phyloP scores from a whole-genome alignment of 495 filamentous ascomycete genomes.

The Penicillium tannophilum region DNA sequence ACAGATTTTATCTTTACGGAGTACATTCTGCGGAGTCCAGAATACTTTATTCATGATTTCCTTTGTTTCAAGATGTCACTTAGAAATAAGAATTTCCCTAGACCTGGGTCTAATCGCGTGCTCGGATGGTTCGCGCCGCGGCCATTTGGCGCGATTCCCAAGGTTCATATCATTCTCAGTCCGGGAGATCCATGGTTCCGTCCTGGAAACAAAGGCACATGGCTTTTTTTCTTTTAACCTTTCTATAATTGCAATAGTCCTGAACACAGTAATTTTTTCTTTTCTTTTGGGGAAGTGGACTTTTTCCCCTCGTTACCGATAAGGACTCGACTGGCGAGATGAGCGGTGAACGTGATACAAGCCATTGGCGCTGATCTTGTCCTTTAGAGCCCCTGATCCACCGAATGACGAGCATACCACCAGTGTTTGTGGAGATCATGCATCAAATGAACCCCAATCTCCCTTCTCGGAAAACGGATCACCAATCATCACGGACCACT shows the following conservation, averaged over 20 bases:
- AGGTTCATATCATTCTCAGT: slow-evolving; percentile 10
- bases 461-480: slow-evolving; percentile 16
- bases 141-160: slow-evolving; percentile 7
- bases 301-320: slow-evolving; percentile 7
- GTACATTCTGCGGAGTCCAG: not conserved
- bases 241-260: not conserved
- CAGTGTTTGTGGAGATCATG: slow-evolving; percentile 27
- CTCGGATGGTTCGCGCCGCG: slow-evolving; percentile 21
- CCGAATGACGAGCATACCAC: slow-evolving; percentile 34
- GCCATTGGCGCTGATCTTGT: slow-evolving; percentile 26
- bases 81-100: not conserved
- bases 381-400: slow-evolving; percentile 33
- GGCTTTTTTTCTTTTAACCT: not conserved
- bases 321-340: slow-evolving; percentile 21
- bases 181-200: slow-evolving; percentile 11
- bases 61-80: not conserved
- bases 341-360: slow-evolving; percentile 34
- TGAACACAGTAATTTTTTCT: not conserved
- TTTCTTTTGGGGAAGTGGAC: not conserved
- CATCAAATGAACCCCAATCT: slow-evolving; percentile 21
- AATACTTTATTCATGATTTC: not conserved
- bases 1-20: not conserved
- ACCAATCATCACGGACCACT: slow-evolving; percentile 20
- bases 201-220: not conserved
- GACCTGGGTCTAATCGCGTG: not conserved